A percentile compares a stretch with the other conserved stretches of the same genome.
Evolutionary conservation across 2,329 filamentous ascomycete genomes (phyloP).

Genomic region (Byssoonygena ceratinophila): DNA sequence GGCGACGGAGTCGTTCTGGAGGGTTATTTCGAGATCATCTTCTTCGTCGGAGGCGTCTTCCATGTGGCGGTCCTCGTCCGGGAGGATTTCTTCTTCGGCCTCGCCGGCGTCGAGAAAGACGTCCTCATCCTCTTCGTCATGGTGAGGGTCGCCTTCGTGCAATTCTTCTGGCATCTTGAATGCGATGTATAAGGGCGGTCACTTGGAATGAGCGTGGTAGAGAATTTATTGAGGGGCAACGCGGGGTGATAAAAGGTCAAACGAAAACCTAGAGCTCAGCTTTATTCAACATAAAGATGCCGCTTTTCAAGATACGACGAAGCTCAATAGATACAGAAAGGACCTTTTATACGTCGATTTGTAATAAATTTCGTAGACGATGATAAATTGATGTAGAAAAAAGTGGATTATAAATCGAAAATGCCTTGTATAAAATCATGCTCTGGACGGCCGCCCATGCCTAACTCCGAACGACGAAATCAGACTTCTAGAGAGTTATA

Average conservation of each 20-base stretch:
- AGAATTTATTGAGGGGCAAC: slow-evolving; percentile 8
- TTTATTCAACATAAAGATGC: not conserved
- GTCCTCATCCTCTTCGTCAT: slow-evolving; percentile 45
- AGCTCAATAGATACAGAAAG: not conserved
- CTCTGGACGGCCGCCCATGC: no score
- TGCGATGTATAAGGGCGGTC: not conserved
- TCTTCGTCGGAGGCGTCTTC: slow-evolving; percentile 60
- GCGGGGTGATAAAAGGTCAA: slow-evolving; percentile 4
- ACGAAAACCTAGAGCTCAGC: not conserved
- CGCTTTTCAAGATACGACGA: not conserved
- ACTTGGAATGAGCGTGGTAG: no score
- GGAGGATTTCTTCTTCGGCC: slow-evolving; percentile 63
- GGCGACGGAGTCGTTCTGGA: slow-evolving; percentile 85
- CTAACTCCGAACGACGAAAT: no score
- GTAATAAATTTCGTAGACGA: not conserved
- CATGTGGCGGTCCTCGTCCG: slow-evolving; percentile 66
- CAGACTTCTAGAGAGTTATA: no score
- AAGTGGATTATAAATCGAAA: slow-evolving; percentile 13
- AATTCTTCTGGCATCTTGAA: slow-evolving; percentile 8
- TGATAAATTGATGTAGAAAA: not conserved
- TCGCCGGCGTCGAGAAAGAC: slow-evolving; percentile 69
- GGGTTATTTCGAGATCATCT: slow-evolving; percentile 56
- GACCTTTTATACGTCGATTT: no score
- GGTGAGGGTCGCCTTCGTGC: slow-evolving; percentile 16
- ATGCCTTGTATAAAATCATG: no score